phyloP scores from a whole-genome alignment of 495 filamentous ascomycete genomes.

The Trichoderma virens region DNA sequence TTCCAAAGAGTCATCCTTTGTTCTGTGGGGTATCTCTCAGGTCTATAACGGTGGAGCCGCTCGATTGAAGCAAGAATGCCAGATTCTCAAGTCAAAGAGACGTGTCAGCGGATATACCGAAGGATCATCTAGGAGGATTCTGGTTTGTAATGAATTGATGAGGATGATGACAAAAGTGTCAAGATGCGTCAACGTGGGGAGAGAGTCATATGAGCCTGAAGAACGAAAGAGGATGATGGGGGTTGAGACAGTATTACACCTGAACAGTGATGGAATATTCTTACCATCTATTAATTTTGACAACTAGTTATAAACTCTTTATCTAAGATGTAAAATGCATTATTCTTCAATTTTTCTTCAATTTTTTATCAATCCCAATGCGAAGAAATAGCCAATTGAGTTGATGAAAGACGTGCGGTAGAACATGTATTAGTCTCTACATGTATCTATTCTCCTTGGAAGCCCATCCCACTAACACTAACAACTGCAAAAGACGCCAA shows the following conservation, averaged over 20 bases:
- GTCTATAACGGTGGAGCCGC: background rate
- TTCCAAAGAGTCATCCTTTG: background rate
- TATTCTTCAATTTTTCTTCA: no score
- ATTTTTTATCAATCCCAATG: background rate
- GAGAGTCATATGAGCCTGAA: no score
- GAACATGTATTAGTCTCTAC: background rate
- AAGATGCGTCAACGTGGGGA: background rate
- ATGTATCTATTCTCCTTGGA: background rate
- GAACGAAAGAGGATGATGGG: no score
- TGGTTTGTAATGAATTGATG: background rate
- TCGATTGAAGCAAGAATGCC: background rate
- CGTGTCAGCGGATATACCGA: background rate
- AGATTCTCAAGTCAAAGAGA: background rate
- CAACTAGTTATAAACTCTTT: no score
- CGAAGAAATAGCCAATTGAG: no score
- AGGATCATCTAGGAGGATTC: background rate
- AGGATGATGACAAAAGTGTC: background rate
- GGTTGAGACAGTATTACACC: no score
- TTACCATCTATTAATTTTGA: no score
- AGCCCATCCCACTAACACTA: no score
- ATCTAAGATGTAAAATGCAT: no score
- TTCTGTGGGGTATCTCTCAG: background rate
- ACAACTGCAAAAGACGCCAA: background rate
- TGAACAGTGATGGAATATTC: no score
- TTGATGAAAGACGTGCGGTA: no score